Base-by-base conservation (phyloP, 1,284 basidiomycete genomes). In the Cryptococcus sp. region DNA sequence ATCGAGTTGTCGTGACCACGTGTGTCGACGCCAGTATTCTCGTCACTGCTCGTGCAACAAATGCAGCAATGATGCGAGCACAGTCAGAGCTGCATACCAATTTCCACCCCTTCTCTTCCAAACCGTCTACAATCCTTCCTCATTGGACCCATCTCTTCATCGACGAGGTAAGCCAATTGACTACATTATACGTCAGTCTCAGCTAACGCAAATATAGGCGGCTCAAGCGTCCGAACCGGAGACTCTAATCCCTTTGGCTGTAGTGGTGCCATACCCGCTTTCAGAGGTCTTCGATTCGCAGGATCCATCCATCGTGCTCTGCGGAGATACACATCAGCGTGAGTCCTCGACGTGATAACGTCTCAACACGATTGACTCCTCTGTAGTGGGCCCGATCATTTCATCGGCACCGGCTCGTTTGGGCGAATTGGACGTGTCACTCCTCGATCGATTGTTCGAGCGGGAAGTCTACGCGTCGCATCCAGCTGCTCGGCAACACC, bases 181-280 rank as follows among this genome's bases (percentile, higher is more conserved):
- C 29, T 16, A 15, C 41, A 19, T 7, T 10, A 22, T 16, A 44
- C 8, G 13, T 34, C 8, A 34, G 25, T 44, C 37, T 22, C 4
- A 26, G 8, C 3, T 25, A n/a, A 22, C 37, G 17, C 3, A 43
- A 10, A 39, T 29, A 22, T 39, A 72, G 69, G 78, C 77, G 0
- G 78, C 64, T 10, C 79, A 80, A 67, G 75, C 71, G 1, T 73
- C 69, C 10, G 79, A 80, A 56, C 70, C 77, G 4, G 78, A 80
- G 43, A 55, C 70, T 0, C 55, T 67, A 1, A 63, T 74, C 13
- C 74, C 78, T 0, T 59, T 80, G n/a, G 63, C 73, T 16, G 73
- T 74, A 8, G 68, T 80, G 2, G 52, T 70, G 2, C 71, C 70
- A 0, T 53, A 59, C 43, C 48, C 52, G n/a, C 57, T 55, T 34